phyloP scores from a whole-genome alignment of 78 protist genomes.

The Carpediemonas membranifera region DNA sequence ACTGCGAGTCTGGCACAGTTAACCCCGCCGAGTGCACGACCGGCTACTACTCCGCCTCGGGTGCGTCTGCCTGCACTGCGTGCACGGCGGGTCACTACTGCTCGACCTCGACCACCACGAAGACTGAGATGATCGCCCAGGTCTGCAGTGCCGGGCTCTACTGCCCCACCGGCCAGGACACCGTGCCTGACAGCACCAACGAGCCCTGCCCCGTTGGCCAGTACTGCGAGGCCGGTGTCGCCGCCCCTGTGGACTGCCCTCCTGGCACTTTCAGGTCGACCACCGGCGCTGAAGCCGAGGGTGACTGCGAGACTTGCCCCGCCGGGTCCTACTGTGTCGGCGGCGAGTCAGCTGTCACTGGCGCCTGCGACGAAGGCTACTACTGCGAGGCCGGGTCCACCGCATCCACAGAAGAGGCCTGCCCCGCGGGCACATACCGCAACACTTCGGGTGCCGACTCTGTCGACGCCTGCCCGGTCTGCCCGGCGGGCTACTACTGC shows the following conservation, averaged over 20 bases:
- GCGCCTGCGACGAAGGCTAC: neutral
- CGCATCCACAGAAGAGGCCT: neutral
- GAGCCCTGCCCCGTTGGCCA: conserved; percentile 9
- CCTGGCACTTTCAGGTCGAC: neutral
- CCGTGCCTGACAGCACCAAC: neutral
- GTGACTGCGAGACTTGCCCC: neutral
- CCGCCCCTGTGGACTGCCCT: conserved; percentile 8
- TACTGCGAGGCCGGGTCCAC: conserved; percentile 12
- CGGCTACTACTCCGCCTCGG: conserved; percentile 23
- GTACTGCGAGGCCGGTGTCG: conserved; percentile 3
- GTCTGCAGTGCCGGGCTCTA: too few relatives aligned
- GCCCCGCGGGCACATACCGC: neutral
- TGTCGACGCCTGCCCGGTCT: conserved; percentile 1
- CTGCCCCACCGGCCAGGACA: conserved; percentile 17
- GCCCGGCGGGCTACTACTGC: conserved; percentile 10
- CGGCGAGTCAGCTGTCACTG: neutral
- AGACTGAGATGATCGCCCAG: too few relatives aligned
- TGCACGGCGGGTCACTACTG: conserved; percentile 24
- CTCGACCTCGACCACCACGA: too few relatives aligned
- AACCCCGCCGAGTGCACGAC: conserved; percentile 5
- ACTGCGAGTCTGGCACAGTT: neutral
- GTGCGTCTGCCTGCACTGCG: conserved; percentile 1
- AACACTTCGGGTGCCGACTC: too few relatives aligned
- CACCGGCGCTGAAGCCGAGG: neutral
- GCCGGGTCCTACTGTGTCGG: neutral